These are phyloP conservation scores for Zygoascus meyerae DNA, from an alignment of 1,139 yeast species.

Conservation along the genomic window DNA sequence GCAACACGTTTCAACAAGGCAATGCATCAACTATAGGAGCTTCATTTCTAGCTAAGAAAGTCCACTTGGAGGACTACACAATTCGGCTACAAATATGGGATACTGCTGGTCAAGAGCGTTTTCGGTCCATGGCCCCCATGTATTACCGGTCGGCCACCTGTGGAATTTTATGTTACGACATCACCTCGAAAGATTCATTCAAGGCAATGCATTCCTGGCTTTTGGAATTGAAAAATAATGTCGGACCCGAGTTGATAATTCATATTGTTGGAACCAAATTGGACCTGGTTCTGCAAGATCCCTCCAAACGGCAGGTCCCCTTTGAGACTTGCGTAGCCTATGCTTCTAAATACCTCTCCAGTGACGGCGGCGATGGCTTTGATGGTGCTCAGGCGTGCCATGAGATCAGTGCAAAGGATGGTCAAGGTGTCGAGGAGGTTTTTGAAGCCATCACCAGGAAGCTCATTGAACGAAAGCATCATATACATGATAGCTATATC, in stretches of 20 bases:
- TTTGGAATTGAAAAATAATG: conserved; percentile 81
- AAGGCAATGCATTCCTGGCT: conserved; percentile 90
- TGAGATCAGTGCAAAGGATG: conserved; percentile 36
- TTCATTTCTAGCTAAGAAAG: conserved; percentile 84
- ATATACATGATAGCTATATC: conserved; percentile 22
- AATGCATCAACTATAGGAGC: conserved; percentile 95
- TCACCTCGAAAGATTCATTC: conserved; percentile 89
- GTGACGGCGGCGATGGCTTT: conserved; percentile 22
- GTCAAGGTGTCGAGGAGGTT: conserved; percentile 35
- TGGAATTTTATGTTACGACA: conserved; percentile 84
- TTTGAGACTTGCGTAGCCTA: conserved; percentile 35
- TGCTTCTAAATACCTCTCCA: conserved; percentile 30
- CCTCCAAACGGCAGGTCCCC: conserved; percentile 34
- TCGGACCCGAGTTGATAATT: conserved; percentile 71
- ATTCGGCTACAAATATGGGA: conserved; percentile 93
- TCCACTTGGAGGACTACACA: conserved; percentile 75
- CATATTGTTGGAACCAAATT: conserved; percentile 86
- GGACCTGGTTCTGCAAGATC: conserved; percentile 47
- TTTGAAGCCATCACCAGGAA: conserved; percentile 34
- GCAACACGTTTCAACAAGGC: conserved; percentile 86
- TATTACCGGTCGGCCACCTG: conserved; percentile 93
- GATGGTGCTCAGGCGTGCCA: conserved; percentile 32
- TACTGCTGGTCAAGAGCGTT: conserved; percentile 91
- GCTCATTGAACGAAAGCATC: conserved; percentile 26
- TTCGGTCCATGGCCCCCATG: conserved; percentile 91